A percentile compares a stretch with the other conserved stretches of the same genome.
phyloP scores from a whole-genome alignment of 2,329 filamentous ascomycete genomes.

The Lanzia echinophila region DNA sequence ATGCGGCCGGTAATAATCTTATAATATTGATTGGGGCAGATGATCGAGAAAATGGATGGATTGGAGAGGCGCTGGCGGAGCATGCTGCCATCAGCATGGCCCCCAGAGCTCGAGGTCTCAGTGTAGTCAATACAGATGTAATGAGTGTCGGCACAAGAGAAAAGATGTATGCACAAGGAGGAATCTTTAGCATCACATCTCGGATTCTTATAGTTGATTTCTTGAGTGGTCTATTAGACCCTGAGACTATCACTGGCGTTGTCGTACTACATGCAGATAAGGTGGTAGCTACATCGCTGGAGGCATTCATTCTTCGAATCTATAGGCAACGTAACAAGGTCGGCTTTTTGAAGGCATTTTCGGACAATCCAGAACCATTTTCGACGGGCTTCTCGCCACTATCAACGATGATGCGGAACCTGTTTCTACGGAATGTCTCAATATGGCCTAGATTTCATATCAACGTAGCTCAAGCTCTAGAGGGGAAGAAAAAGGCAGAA shows the following conservation, averaged over 20 bases:
- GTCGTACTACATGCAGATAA: slow-evolving; percentile 85
- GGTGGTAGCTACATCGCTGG: slow-evolving; percentile 76
- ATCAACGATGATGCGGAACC: slow-evolving; percentile 81
- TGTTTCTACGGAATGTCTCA: slow-evolving; percentile 83
- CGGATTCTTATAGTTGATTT: slow-evolving; percentile 92
- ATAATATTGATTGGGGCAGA: slow-evolving; percentile 84
- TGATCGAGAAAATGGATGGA: slow-evolving; percentile 92
- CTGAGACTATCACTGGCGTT: slow-evolving; percentile 79
- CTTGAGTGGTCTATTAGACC: slow-evolving; percentile 72
- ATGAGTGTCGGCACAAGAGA: slow-evolving; percentile 82
- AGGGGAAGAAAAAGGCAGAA: slow-evolving; percentile 88
- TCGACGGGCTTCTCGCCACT: slow-evolving; percentile 82
- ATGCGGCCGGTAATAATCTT: slow-evolving; percentile 90
- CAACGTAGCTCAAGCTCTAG: slow-evolving; percentile 78
- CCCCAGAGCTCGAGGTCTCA: slow-evolving; percentile 75
- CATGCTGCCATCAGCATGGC: slow-evolving; percentile 86
- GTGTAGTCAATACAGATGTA: slow-evolving; percentile 88
- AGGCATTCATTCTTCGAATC: slow-evolving; percentile 91
- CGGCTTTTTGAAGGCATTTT: slow-evolving; percentile 94
- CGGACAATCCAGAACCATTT: slow-evolving; percentile 87
- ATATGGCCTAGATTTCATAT: slow-evolving; percentile 93
- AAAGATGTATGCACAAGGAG: slow-evolving; percentile 84
- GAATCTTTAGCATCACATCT: slow-evolving; percentile 93
- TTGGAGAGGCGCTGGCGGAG: slow-evolving; percentile 91
- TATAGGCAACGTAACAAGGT: slow-evolving; percentile 91